Percentiles rank a stretch among this genome's conserved stretches.
These are phyloP conservation scores for Vigna trinervia DNA, from an alignment of 306 rosid species.

Conservation along the genomic window DNA sequence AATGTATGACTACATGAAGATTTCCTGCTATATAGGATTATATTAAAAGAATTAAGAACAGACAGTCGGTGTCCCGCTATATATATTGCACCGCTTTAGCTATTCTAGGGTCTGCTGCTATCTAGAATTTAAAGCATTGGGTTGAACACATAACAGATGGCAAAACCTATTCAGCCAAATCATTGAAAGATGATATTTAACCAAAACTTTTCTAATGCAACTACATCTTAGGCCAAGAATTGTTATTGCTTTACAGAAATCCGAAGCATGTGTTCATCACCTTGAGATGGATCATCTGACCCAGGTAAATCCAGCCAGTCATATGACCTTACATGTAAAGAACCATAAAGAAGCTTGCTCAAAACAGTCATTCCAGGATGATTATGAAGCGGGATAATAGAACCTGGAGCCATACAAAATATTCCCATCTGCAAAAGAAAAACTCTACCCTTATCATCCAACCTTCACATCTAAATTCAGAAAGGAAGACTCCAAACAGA, in stretches of 20 bases:
- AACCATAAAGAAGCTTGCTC: slow-evolving; percentile 87
- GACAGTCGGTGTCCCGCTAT: background rate
- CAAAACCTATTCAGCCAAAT: background rate
- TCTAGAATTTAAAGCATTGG: background rate
- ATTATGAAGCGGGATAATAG: slow-evolving; percentile 82
- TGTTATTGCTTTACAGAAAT: slow-evolving; percentile 6
- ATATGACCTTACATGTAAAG: slow-evolving; percentile 68
- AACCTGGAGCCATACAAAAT: slow-evolving; percentile 82
- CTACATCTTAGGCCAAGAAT: background rate
- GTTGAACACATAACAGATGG: background rate
- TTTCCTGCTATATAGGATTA: background rate
- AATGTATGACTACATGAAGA: background rate
- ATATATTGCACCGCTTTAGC: background rate
- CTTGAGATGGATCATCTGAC: slow-evolving; percentile 57
- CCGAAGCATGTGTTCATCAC: slow-evolving; percentile 47
- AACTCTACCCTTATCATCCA: slow-evolving; percentile 26
- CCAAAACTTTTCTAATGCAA: background rate
- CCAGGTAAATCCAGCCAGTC: slow-evolving; percentile 81
- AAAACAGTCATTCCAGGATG: slow-evolving; percentile 95
- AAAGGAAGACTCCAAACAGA: slow-evolving; percentile 29
- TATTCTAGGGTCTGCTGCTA: background rate
- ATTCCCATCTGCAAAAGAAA: slow-evolving; percentile 74
- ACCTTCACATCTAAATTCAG: slow-evolving; percentile 29
- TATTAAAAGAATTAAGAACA: background rate
- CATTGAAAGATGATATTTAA: slow-evolving; percentile 4